Evolutionary conservation across 768 basidiomycete species (phyloP).

Genomic region (Lactarius sp.): DNA sequence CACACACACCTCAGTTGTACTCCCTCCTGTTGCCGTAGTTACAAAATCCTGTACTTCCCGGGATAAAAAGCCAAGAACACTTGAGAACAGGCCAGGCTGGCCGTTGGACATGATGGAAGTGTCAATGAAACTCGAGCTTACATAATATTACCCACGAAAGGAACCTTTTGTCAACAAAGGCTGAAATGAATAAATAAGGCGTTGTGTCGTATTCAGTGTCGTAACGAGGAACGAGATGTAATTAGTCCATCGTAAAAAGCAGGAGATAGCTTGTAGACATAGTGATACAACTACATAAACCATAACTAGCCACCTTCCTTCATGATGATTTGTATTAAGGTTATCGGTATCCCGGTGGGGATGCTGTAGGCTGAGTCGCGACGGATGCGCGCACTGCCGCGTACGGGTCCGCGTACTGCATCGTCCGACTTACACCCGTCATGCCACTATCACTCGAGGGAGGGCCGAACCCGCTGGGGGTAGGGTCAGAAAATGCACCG

Average conservation of each 20-base stretch:
- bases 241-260: conserved; percentile 1
- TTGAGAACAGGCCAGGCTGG: conserved; percentile 46
- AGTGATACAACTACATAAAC: conserved; percentile 19
- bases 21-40: conserved; percentile 53
- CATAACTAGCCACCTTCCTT: conserved; percentile 1
- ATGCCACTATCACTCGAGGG: conserved; percentile 37
- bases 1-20: conserved; percentile 20
- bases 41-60: conserved; percentile 70
- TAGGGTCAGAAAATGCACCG: conserved; percentile 86
- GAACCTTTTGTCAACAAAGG: neutral
- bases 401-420: conserved; percentile 90
- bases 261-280: neutral
- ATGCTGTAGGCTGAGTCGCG: conserved; percentile 1
- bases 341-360: conserved; percentile 21
- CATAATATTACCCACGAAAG: conserved; percentile 18
- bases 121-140: conserved; percentile 12
- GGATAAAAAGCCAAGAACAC: conserved; percentile 65
- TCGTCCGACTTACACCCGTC: conserved; percentile 72
- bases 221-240: conserved; percentile 2
- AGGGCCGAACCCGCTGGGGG: conserved; percentile 66
- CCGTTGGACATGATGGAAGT: conserved; percentile 9
- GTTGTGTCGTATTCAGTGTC: conserved; percentile 8
- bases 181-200: conserved; percentile 1
- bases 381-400: conserved; percentile 63
- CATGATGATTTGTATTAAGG: neutral